A percentile compares a stretch with the other conserved stretches of the same genome.
Conservation (phyloP, 306 rosid genomes). For the Mucuna pruriens region DNA sequence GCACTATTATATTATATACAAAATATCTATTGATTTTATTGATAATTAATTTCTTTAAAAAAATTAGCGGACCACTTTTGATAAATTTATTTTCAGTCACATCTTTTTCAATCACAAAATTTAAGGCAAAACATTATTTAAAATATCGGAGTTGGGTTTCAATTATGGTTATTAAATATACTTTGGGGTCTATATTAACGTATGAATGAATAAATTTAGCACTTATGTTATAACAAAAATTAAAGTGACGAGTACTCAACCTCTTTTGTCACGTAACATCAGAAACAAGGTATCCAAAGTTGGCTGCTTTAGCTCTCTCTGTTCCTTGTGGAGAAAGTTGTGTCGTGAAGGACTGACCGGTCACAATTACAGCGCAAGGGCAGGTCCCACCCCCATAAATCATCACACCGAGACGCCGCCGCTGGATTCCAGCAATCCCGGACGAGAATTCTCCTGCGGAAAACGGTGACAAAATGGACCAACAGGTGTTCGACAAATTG, state of each 20-base stretch:
- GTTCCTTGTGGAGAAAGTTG: conserved; percentile 31
- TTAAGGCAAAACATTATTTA: too few species aligned
- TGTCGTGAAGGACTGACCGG: conserved; percentile 1
- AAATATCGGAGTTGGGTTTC: too few species aligned
- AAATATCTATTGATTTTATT: too few species aligned
- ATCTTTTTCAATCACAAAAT: too few species aligned
- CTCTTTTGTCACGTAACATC: conserved; percentile 33
- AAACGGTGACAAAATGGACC: conserved; percentile 6
- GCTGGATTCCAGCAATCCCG: conserved; percentile 23
- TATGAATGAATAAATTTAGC: conserved; percentile 2
- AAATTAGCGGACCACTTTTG: too few species aligned
- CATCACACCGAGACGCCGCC: conserved; percentile 22
- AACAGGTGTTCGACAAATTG: conserved; percentile 72
- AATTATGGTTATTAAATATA: neutral
- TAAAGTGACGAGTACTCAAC: neutral
- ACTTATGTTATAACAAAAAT: neutral
- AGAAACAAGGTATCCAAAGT: conserved; percentile 29
- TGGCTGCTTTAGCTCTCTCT: conserved; percentile 1
- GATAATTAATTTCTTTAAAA: too few species aligned
- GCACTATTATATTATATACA: too few species aligned
- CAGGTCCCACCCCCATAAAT: conserved; percentile 6
- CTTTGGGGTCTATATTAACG: neutral
- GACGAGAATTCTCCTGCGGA: conserved; percentile 44
- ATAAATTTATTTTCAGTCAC: too few species aligned
- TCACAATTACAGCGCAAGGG: conserved; percentile 3